phyloP scores from a whole-genome alignment of 2,329 filamentous ascomycete species.

The Pyrenophora graminea region DNA sequence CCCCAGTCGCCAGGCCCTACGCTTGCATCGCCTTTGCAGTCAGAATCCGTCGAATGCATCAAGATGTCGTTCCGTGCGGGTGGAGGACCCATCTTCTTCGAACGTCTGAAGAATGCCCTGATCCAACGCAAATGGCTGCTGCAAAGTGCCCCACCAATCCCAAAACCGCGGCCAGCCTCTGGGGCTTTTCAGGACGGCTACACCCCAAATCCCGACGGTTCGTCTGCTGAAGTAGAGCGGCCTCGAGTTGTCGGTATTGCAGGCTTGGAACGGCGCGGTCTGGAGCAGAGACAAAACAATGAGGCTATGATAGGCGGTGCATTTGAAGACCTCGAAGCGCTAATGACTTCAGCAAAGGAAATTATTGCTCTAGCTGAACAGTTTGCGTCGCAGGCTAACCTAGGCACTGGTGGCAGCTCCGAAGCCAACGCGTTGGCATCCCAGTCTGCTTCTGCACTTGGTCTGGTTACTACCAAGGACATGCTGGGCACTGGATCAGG shows the following conservation, averaged over 20 bases:
- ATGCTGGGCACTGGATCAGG: conserved; percentile 78
- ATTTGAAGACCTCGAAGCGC: conserved; percentile 92
- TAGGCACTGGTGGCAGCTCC: conserved; percentile 60
- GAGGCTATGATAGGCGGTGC: conserved; percentile 89
- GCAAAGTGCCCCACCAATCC: conserved; percentile 84
- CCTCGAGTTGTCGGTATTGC: conserved; percentile 82
- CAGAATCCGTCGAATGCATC: conserved; percentile 72
- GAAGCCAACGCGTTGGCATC: conserved; percentile 77
- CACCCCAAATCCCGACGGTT: conserved; percentile 24
- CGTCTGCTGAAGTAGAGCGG: conserved; percentile 29
- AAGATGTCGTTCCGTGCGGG: conserved; percentile 91
- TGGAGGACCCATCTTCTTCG: conserved; percentile 87
- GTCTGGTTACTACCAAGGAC: conserved; percentile 91
- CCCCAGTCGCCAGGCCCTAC: conserved; percentile 79
- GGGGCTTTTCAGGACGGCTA: conserved; percentile 37
- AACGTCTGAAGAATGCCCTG: conserved; percentile 83
- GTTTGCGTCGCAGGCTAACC: conserved; percentile 70
- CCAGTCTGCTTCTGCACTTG: conserved; percentile 81
- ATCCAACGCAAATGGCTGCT: conserved; percentile 95
- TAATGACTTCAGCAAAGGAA: conserved; percentile 97
- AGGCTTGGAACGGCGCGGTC: conserved; percentile 81
- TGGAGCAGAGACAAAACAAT: conserved; percentile 88
- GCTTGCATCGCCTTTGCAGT: conserved; percentile 54
- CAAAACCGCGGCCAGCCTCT: conserved; percentile 59
- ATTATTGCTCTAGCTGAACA: conserved; percentile 90